Evolutionary conservation across 2,329 filamentous ascomycete genomes (phyloP).

Genomic region (Aspergillus sp.): DNA sequence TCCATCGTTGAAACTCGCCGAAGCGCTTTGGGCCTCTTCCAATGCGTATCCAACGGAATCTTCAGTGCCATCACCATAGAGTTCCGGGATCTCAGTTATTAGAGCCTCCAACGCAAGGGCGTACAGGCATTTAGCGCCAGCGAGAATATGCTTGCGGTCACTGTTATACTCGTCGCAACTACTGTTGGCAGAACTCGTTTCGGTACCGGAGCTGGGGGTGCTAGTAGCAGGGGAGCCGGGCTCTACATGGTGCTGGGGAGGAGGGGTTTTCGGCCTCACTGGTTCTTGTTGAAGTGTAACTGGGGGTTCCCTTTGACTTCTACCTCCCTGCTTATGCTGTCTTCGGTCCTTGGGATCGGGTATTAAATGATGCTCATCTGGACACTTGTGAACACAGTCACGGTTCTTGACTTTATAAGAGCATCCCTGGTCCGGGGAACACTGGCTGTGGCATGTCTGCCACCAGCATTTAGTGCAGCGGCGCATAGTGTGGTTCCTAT

Average conservation of each 20-base stretch:
- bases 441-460: constrained; percentile 41
- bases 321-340: neutral
- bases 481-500: constrained; percentile 33
- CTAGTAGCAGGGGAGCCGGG: neutral
- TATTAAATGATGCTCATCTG: neutral
- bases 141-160: neutral
- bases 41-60: neutral
- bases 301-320: neutral
- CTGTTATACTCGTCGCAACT: neutral
- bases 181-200: neutral
- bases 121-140: constrained; percentile 6
- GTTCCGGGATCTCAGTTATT: neutral
- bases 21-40: neutral
- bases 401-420: constrained; percentile 19
- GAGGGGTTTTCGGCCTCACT: neutral
- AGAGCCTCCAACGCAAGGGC: constrained; percentile 1
- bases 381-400: constrained; percentile 15
- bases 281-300: neutral
- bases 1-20: neutral
- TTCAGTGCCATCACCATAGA: neutral
- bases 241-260: neutral
- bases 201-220: neutral
- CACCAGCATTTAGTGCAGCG: constrained; percentile 40
- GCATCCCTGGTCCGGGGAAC: constrained; percentile 26
- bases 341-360: neutral